Conservation (phyloP, 352 stramenopile genomes). For the Phytophthora agathidicida region DNA sequence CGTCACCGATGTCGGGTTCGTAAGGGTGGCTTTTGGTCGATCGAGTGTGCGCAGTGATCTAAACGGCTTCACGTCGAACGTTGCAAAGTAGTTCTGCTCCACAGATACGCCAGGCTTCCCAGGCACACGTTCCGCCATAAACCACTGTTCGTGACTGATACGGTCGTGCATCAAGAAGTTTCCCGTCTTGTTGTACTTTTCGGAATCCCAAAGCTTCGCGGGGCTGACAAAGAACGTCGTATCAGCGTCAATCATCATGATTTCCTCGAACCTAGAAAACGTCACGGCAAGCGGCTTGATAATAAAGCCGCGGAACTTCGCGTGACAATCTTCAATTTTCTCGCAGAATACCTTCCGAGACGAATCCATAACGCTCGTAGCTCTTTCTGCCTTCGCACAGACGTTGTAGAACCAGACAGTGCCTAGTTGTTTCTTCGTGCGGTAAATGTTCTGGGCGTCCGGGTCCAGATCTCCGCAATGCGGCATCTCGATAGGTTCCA, state of each 20-base stretch:
- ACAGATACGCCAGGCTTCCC: conserved; percentile 22
- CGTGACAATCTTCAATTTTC: conserved; percentile 44
- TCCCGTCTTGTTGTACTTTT: conserved; percentile 52
- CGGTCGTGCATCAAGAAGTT: conserved; percentile 69
- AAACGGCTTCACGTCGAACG: conserved; percentile 31
- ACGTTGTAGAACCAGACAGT: conserved; percentile 40
- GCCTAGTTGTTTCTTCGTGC: conserved; percentile 27
- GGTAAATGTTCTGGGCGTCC: conserved; percentile 38
- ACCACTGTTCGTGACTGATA: conserved; percentile 35
- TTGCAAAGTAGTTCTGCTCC: conserved; percentile 36
- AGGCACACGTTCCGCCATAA: conserved; percentile 27
- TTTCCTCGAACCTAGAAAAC: conserved; percentile 60
- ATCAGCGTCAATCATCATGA: conserved; percentile 72
- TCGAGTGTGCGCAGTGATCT: conserved; percentile 25
- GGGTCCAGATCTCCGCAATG: conserved; percentile 55
- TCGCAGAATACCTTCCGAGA: conserved; percentile 49
- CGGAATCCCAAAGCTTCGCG: conserved; percentile 43
- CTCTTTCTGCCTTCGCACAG: conserved; percentile 20
- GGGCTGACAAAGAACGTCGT: conserved; percentile 57
- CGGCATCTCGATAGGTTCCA: conserved; percentile 55
- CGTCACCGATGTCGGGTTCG: conserved; percentile 17
- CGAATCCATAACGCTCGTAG: conserved; percentile 23
- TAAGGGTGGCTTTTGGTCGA: conserved; percentile 16
- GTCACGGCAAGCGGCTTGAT: conserved; percentile 56
- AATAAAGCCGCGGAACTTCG: conserved; percentile 51